Evolutionary conservation across 2,329 filamentous ascomycete species (phyloP), one percentile per base, ranked within the genome.

Genomic region (Colletotrichum sublineola): DNA sequence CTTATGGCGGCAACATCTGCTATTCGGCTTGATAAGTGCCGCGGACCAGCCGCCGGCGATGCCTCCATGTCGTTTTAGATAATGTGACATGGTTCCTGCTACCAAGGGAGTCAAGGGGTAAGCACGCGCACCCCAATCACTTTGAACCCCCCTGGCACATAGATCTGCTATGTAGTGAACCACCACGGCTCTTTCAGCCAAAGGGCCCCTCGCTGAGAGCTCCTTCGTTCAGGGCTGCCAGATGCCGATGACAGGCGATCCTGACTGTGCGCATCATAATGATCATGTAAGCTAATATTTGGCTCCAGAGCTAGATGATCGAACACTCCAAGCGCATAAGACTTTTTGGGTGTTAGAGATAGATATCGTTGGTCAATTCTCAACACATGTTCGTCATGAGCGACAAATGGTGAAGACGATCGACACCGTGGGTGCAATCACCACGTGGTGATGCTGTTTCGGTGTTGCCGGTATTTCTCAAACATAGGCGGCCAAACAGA

Each of bases 121-220:
- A 55, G 38, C 33, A 52, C 24, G 57, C 33, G 44, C 60, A 69
- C 38, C 53, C 38, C 60, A 63, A 64, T 64, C 60, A 64, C 69
- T 63, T 60, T 46, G 58, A 68, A 72, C 53, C 52, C 58, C 58
- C 31, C 38, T 36, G 38, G 57, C 53, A 42, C 33, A n/a, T 46
- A 40, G n/a, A n/a, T 58, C 38, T 14, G n/a, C 48, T 24, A 24
- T 24, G 24, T 15, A 11, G 14, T 11, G 29, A 24, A 15, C 48
- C 0, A 52, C 44, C 50, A 20, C 56, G 56, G 56, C 57, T 40
- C 44, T 57, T 42, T 60, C 69, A 42, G 60, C 66, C 65, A 53
- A 63, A 52, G n/a, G 50, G 9, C 46, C 63, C 44, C 60, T 24
- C 38, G 44, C 53, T 14, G 24, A 58, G 5, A 63, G n/a, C 5